phyloP scores from a whole-genome alignment of 2,329 filamentous ascomycete genomes.

The Colletotrichum melonis region DNA sequence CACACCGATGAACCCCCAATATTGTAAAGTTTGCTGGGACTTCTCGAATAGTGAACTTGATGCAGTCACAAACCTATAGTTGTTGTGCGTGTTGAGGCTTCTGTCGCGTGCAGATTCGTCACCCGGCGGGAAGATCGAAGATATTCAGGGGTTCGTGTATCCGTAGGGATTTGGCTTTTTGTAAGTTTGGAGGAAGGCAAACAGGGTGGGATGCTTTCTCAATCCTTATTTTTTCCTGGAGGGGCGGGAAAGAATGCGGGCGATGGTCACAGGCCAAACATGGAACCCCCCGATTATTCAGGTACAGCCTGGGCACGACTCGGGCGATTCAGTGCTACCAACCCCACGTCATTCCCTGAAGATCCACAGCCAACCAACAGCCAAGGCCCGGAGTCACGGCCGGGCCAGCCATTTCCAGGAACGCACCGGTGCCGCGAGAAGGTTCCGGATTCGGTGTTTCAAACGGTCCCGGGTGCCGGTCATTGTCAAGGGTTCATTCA shows the following conservation, averaged over 20 bases:
- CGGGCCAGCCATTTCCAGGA: slow-evolving; percentile 4
- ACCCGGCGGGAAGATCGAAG: slow-evolving; percentile 10
- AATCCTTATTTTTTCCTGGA: slow-evolving; percentile 20
- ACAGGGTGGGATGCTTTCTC: slow-evolving; percentile 26
- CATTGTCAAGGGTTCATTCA: slow-evolving; percentile 3
- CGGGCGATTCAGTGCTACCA: not conserved
- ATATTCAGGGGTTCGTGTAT: slow-evolving; percentile 21
- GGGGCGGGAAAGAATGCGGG: slow-evolving; percentile 2
- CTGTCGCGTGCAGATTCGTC: slow-evolving; percentile 16
- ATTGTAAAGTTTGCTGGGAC: not conserved
- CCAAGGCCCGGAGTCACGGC: not conserved
- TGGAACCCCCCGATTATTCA: not conserved
- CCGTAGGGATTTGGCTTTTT: slow-evolving; percentile 7
- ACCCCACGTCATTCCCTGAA: slow-evolving; percentile 29
- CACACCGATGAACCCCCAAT: not conserved
- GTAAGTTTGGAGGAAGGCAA: not conserved
- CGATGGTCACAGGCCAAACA: not conserved
- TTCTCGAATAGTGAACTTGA: slow-evolving; percentile 9
- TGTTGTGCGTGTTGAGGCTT: not conserved
- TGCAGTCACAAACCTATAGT: not conserved
- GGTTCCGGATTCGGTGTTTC: slow-evolving; percentile 13
- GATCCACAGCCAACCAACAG: not conserved
- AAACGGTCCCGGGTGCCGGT: too few relatives aligned
- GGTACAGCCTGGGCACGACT: not conserved
- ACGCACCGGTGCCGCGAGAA: slow-evolving; percentile 10